These are phyloP conservation scores for Trematosphaeria pertusa DNA, from an alignment of 2,329 filamentous ascomycete genomes.

Conservation along the genomic window DNA sequence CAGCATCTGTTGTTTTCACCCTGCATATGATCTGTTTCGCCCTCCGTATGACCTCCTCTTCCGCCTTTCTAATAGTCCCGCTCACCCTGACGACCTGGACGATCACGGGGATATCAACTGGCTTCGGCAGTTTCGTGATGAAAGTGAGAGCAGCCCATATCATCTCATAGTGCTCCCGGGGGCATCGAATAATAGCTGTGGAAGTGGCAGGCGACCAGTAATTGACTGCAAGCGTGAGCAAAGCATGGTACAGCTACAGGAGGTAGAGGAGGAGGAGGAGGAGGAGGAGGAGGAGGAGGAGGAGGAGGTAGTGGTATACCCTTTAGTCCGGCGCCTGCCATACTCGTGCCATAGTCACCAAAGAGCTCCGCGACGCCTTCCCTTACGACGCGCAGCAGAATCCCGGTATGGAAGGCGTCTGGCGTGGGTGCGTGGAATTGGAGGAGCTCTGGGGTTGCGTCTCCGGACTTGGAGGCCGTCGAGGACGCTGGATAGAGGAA, in stretches of 20 bases:
- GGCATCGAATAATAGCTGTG: constrained; percentile 87
- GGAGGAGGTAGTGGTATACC: constrained; percentile 56
- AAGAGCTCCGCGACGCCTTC: constrained; percentile 45
- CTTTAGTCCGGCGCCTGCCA: constrained; percentile 71
- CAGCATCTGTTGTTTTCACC: constrained; percentile 59
- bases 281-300: neutral
- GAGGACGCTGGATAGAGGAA: constrained; percentile 80
- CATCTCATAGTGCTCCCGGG: constrained; percentile 81
- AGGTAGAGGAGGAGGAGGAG: too few relatives aligned
- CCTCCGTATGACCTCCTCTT: constrained; percentile 85
- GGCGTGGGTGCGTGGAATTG: constrained; percentile 81
- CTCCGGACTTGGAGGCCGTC: constrained; percentile 33
- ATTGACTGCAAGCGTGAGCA: constrained; percentile 69
- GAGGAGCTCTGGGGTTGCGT: constrained; percentile 65
- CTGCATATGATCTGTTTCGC: constrained; percentile 75
- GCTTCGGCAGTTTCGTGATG: constrained; percentile 71
- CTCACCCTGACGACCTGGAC: constrained; percentile 87
- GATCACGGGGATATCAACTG: constrained; percentile 70
- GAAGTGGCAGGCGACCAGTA: constrained; percentile 93
- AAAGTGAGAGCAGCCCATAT: constrained; percentile 90
- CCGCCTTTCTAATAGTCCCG: constrained; percentile 90
- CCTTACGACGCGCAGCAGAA: constrained; percentile 70
- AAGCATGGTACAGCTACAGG: too few relatives aligned
- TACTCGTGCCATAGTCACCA: constrained; percentile 87
- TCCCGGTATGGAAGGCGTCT: constrained; percentile 69